phyloP scores from a whole-genome alignment of 2,329 filamentous ascomycete species.

The Penicillium brevicompactum region DNA sequence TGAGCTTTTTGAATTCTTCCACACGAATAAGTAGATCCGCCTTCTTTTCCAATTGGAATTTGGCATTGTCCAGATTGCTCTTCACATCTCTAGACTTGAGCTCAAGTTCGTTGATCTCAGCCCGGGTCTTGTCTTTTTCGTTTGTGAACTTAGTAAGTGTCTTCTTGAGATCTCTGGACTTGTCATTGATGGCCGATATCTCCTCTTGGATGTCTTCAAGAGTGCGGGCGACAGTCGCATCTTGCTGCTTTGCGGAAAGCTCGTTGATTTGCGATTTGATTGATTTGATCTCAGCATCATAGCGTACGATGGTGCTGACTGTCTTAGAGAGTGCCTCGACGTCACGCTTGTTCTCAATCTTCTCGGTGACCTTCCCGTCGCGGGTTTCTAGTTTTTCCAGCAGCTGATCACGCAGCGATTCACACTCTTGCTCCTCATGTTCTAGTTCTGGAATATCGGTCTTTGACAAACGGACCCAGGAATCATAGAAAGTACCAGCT shows the following conservation, averaged over 20 bases:
- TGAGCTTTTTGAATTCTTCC: constrained; percentile 70
- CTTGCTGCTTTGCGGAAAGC: constrained; percentile 74
- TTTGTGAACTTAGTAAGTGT: constrained; percentile 65
- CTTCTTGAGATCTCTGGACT: constrained; percentile 65
- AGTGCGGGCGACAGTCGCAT: constrained; percentile 65
- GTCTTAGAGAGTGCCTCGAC: constrained; percentile 76
- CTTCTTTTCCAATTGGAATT: constrained; percentile 81
- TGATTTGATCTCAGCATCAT: constrained; percentile 69
- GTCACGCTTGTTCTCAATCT: constrained; percentile 68
- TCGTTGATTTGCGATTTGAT: constrained; percentile 74
- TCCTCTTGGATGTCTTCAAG: constrained; percentile 83
- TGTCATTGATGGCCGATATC: constrained; percentile 67
- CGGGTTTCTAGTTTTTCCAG: constrained; percentile 66
- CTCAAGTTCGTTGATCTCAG: constrained; percentile 70
- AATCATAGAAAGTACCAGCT: constrained; percentile 71
- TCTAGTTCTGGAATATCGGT: constrained; percentile 71
- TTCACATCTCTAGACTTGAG: constrained; percentile 74
- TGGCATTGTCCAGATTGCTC: constrained; percentile 70
- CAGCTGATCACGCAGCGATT: constrained; percentile 63
- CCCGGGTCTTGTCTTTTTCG: constrained; percentile 72
- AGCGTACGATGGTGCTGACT: constrained; percentile 73
- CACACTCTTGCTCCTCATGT: constrained; percentile 63
- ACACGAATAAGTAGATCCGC: constrained; percentile 70
- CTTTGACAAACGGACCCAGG: constrained; percentile 67
- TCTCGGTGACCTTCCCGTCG: constrained; percentile 66